These are phyloP conservation scores for Trichophaea hybrida DNA, from an alignment of 2,329 filamentous ascomycete genomes.

Conservation along the genomic window DNA sequence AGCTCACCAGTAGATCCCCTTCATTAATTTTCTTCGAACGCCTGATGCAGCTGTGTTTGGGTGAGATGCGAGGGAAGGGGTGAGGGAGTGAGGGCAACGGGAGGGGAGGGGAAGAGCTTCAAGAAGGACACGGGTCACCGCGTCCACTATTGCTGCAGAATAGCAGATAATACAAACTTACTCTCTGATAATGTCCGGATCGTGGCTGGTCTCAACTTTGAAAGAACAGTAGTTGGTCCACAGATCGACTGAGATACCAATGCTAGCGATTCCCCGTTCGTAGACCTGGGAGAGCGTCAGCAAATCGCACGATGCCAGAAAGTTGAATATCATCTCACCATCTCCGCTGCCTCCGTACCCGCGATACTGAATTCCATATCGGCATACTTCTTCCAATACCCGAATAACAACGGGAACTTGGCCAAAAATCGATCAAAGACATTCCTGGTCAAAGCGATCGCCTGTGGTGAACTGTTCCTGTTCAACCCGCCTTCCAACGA, in stretches of 20 bases:
- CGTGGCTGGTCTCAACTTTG: constrained; percentile 95
- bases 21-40: constrained; percentile 1
- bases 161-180: constrained; percentile 54
- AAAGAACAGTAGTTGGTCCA: constrained; percentile 97
- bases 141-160: constrained; percentile 4
- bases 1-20: constrained; percentile 22
- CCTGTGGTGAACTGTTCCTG: constrained; percentile 88
- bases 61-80: constrained; percentile 47
- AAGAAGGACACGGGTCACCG: background rate
- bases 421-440: constrained; percentile 85
- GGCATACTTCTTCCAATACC: constrained; percentile 99
- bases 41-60: constrained; percentile 23
- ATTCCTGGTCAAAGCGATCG: constrained; percentile 72
- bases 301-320: background rate
- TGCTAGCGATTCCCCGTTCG: constrained; percentile 84
- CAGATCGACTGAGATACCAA: constrained; percentile 84
- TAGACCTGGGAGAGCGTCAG: constrained; percentile 50
- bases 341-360: constrained; percentile 90
- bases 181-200: constrained; percentile 93
- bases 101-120: constrained; percentile 10
- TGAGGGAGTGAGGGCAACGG: constrained; percentile 5
- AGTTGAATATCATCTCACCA: constrained; percentile 43
- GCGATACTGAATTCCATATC: constrained; percentile 94
- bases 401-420: constrained; percentile 90
- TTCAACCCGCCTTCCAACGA: constrained; percentile 72